phyloP scores from a whole-genome alignment of 257 asterid genomes.

The Eucommia ulmoides region DNA sequence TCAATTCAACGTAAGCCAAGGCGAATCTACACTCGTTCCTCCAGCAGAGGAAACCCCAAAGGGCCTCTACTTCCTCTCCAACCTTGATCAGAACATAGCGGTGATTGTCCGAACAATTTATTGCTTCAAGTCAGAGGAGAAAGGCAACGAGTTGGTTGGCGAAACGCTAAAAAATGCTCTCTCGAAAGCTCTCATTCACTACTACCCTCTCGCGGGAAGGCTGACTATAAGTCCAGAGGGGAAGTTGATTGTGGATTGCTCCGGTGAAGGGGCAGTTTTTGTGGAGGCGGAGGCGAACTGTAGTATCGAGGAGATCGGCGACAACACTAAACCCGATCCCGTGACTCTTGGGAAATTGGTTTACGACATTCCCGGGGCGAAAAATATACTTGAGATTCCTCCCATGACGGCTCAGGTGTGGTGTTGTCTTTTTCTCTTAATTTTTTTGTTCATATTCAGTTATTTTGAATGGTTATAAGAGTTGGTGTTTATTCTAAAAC shows the following conservation, averaged over 20 bases:
- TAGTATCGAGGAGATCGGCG: constrained; percentile 8
- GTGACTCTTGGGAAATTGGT: constrained; percentile 11
- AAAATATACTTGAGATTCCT: constrained; percentile 13
- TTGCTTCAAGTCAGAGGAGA: constrained; percentile 6
- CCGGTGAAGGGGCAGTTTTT: constrained; percentile 8
- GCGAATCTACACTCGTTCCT: neutral
- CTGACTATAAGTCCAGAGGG: constrained; percentile 4
- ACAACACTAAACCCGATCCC: constrained; percentile 12
- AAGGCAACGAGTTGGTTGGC: neutral
- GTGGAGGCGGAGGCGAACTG: constrained; percentile 11
- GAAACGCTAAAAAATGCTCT: neutral
- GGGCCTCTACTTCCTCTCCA: constrained; percentile 13
- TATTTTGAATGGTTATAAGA: no score
- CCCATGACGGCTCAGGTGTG: constrained; percentile 12
- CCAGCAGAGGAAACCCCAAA: constrained; percentile 4
- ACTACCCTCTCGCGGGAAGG: neutral
- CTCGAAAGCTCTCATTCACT: neutral
- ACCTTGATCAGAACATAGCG: constrained; percentile 16
- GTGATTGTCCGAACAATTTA: constrained; percentile 11
- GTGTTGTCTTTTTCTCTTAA: neutral
- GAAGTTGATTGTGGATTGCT: constrained; percentile 13
- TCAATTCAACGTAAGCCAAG: neutral
- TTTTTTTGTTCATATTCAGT: neutral
- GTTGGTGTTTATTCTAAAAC: no score
- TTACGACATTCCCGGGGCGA: constrained; percentile 9